Evolutionary conservation across 1,284 basidiomycete genomes (phyloP).

Genomic region (Tilletia indica): DNA sequence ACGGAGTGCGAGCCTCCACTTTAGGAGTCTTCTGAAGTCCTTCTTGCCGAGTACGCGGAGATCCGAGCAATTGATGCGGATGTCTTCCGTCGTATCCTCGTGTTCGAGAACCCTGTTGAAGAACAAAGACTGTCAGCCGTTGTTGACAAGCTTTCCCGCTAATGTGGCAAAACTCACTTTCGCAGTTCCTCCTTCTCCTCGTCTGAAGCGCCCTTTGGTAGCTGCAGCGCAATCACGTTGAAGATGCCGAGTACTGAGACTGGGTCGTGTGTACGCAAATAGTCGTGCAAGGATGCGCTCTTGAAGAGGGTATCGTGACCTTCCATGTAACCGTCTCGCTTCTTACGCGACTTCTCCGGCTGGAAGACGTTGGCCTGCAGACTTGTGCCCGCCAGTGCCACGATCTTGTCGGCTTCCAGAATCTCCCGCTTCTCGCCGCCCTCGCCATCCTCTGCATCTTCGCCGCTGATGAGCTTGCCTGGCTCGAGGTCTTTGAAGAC

Average conservation of each 20-base stretch:
- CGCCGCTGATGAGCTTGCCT: conserved; percentile 16
- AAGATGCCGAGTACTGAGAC: conserved; percentile 76
- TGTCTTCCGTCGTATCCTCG: conserved; percentile 64
- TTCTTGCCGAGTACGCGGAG: conserved; percentile 95
- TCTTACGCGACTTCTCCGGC: conserved; percentile 90
- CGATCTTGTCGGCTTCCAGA: conserved; percentile 12
- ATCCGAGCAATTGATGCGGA: conserved; percentile 81
- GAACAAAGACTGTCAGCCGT: conserved; percentile 14
- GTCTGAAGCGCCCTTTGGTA: conserved; percentile 1
- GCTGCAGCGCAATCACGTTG: conserved; percentile 76
- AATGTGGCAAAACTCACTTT: conserved; percentile 60
- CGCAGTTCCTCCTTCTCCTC: conserved; percentile 61
- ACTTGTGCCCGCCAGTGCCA: conserved; percentile 23
- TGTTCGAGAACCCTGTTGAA: conserved; percentile 62
- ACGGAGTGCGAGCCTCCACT: conserved; percentile 73
- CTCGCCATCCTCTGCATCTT: neutral
- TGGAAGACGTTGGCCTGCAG: conserved; percentile 77
- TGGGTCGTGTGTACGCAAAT: conserved; percentile 63
- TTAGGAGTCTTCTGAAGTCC: conserved; percentile 89
- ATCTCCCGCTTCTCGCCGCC: neutral
- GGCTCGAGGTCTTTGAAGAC: conserved; percentile 86
- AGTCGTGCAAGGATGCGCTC: conserved; percentile 70
- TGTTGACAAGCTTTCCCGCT: neutral
- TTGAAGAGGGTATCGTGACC: conserved; percentile 90
- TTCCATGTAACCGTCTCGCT: conserved; percentile 92